phyloP scores from a whole-genome alignment of 1,284 basidiomycete species.

The Ustilago loliicola region DNA sequence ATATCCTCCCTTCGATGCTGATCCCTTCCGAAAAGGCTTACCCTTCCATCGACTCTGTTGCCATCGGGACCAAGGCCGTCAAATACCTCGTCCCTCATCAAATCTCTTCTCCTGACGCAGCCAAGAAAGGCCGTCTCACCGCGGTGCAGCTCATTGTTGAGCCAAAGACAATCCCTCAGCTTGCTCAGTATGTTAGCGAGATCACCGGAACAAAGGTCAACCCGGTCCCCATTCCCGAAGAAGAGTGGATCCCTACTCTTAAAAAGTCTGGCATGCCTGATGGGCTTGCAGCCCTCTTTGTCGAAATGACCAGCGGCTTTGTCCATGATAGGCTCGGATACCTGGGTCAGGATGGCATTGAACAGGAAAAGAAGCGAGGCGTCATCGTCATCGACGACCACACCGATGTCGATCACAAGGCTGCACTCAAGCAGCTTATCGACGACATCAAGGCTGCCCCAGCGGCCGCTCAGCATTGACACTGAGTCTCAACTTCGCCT shows the following conservation, averaged over 20 bases:
- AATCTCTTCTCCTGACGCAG: background rate
- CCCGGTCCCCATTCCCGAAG: constrained; percentile 25
- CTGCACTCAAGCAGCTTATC: constrained; percentile 17
- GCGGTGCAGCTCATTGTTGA: constrained; percentile 23
- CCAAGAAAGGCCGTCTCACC: constrained; percentile 14
- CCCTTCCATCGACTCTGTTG: constrained; percentile 5
- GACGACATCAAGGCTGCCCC: background rate
- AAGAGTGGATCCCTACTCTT: constrained; percentile 25
- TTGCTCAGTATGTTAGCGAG: constrained; percentile 22
- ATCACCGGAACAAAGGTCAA: constrained; percentile 18
- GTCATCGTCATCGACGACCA: constrained; percentile 22
- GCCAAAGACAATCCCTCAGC: constrained; percentile 26
- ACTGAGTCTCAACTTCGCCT: background rate
- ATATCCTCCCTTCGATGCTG: constrained; percentile 30
- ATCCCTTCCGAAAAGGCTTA: constrained; percentile 28
- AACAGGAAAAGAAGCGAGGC: constrained; percentile 21
- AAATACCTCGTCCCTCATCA: constrained; percentile 25
- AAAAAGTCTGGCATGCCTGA: constrained; percentile 27
- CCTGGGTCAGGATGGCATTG: constrained; percentile 14
- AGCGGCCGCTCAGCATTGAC: background rate
- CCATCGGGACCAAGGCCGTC: constrained; percentile 29
- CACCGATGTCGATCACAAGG: constrained; percentile 17
- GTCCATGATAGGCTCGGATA: constrained; percentile 15
- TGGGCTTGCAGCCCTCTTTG: constrained; percentile 5
- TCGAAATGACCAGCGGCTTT: constrained; percentile 17